Base-by-base conservation (phyloP, 2,329 filamentous ascomycete species). In the Aspergillus amoenus region DNA sequence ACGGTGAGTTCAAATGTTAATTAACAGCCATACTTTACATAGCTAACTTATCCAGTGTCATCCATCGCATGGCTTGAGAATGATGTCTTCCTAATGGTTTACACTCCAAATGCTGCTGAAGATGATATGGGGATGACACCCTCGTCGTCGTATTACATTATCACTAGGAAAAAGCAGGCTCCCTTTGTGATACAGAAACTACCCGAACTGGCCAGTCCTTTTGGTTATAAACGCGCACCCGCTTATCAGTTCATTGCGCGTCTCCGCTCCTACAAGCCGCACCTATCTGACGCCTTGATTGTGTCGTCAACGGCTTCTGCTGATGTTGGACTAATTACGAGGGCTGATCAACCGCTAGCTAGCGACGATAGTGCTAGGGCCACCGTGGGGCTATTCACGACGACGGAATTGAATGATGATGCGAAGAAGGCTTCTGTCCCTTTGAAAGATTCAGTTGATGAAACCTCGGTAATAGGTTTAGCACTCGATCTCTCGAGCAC, bases 31-130 rank as follows among this genome's bases (percentile, higher is more conserved):
- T 17, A 21, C 24, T 15, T 30, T 43, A 5, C 32, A 52, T 40
- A 40, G 56, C 57, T 62, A 53, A 61, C 68, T 74, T 34, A 30
- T 44, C 24, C 58, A 77, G 90, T 95, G 3, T 90, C 91, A 4
- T 88, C 89, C 15, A 81, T 99, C 41, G 82, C 83, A 39, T 99
- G 95, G 94, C 82, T 97, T 18, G 90, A 94, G 68, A 96, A 94
- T 65, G 79, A 95, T 65, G 78, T 93, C 2, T 95, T 97, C 70
- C 80, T 97, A 44, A 82, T 88, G 55, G 84, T 94, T 21, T 88
- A 97, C 73, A 91, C 89, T 1, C 82, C 84, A n/a, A 76, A 73
- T 53, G 58, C 60, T n/a, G 78, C 82, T 30, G 82, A 82, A 59
- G 80, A 81, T 55, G 82, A 83, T 40, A 79, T 81, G 52, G 76